A percentile compares a stretch with the other conserved stretches of the same genome.
These are phyloP conservation scores for Microbotryum scabiosae DNA, from an alignment of 1,284 basidiomycete genomes.

Conservation along the genomic window DNA sequence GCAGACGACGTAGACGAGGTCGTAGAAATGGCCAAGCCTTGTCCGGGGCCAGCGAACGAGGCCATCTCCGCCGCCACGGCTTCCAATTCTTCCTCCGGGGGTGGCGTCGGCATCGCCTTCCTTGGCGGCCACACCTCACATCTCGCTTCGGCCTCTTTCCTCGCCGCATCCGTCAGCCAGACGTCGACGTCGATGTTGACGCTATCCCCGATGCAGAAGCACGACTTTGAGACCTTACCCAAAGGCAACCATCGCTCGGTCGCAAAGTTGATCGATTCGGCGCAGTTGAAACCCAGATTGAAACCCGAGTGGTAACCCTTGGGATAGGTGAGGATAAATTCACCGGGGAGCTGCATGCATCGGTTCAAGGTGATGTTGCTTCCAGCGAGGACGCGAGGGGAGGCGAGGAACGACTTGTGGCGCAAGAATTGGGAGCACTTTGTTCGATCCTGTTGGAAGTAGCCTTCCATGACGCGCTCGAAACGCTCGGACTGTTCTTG, in stretches of 20 bases:
- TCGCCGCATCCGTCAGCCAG: slow-evolving; percentile 34
- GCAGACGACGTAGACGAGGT: no score
- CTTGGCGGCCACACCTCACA: slow-evolving; percentile 18
- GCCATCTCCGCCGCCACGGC: not conserved
- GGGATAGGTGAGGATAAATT: slow-evolving; percentile 95
- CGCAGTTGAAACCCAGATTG: slow-evolving; percentile 95
- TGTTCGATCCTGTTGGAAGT: slow-evolving; percentile 75
- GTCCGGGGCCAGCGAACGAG: no score
- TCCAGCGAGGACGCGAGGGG: slow-evolving; percentile 70
- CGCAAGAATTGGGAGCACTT: slow-evolving; percentile 87
- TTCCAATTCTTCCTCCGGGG: slow-evolving; percentile 1
- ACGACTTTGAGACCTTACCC: slow-evolving; percentile 55
- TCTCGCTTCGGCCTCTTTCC: slow-evolving; percentile 18
- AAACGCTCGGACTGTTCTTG: slow-evolving; percentile 69
- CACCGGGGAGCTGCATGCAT: slow-evolving; percentile 79
- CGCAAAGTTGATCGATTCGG: slow-evolving; percentile 96
- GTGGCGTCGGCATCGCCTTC: no score
- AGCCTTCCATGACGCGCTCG: slow-evolving; percentile 73
- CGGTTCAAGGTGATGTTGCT: slow-evolving; percentile 76
- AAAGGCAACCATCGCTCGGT: slow-evolving; percentile 49
- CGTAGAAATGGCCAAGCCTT: no score
- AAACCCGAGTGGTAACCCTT: slow-evolving; percentile 57
- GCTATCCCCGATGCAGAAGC: slow-evolving; percentile 67
- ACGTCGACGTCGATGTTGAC: slow-evolving; percentile 86
- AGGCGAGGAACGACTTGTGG: slow-evolving; percentile 93